Base-by-base conservation (phyloP, 768 basidiomycete species). In the Psilocybe subaeruginosa region DNA sequence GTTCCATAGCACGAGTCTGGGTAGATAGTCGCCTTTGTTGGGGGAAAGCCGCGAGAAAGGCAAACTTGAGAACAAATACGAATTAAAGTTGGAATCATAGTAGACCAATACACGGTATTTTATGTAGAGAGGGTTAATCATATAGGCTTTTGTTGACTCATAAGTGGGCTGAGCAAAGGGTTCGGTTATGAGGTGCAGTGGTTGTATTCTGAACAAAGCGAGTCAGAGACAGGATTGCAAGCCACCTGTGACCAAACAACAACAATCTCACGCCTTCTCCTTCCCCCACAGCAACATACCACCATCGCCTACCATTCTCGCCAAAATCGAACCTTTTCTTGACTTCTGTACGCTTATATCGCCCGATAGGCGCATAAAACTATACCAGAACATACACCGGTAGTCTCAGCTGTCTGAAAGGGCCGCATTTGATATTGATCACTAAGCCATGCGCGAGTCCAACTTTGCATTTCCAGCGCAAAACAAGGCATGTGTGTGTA, bases 391-490 rank as follows among this genome's bases (percentile, higher is more conserved):
- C 46, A 9, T 5, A 2, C 37, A 41, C 14, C 8, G 51, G 3
- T 33, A 12, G n/a, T 51, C 4, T 59, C 51, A 27, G 48, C 35
- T 33, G n/a, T 51, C 11, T 31, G 51, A 35, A 17, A 33, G 19
- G 51, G n/a, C 8, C 31, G 16, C 14, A 29, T 39, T 47, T 27
- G 27, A 45, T 14, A 45, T 63, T 59, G 53, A 59, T 59, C 58
- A 59, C 30, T 37, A 58, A 59, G 50, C 58, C 46, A 97, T 97
- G 96, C 87, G 96, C 65, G 95, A 97, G 74, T 88, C 96, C 80
- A 97, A 97, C 79, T 96, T 95, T 78, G 90, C 89, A 17, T 97
- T 96, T 80, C 93, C 95, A 16, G 87, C 88, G 49, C 95, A 96
- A 82, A 96, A 96, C 78, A 88, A 95, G 78, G 96, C 96, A 5